Conservation (phyloP, 257 asterid genomes). For the Agastache rugosa region DNA sequence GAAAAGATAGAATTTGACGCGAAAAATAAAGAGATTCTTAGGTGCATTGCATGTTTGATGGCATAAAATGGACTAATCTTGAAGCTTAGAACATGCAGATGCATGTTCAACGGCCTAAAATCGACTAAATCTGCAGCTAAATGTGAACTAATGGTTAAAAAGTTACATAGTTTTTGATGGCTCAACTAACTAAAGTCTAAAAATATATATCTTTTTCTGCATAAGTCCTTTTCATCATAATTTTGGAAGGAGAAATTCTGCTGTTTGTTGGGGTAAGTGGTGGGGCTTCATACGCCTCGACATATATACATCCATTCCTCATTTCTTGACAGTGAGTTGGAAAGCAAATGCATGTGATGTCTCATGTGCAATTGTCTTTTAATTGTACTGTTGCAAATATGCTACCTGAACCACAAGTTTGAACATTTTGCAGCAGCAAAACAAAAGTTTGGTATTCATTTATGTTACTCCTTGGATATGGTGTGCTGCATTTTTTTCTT, state of each 20-base stretch:
- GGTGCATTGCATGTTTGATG: not conserved
- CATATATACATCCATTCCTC: conserved; percentile 40
- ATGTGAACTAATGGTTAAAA: not conserved
- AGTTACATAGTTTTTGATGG: not conserved
- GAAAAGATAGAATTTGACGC: not conserved
- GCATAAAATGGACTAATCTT: not conserved
- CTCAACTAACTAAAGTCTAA: too few relatives aligned
- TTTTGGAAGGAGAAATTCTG: conserved; percentile 23
- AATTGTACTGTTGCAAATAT: conserved; percentile 29
- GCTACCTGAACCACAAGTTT: conserved; percentile 25
- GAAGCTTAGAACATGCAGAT: not conserved
- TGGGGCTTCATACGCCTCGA: conserved; percentile 42
- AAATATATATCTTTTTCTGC: not conserved
- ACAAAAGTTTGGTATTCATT: conserved; percentile 33
- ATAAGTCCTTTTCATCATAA: conserved; percentile 23
- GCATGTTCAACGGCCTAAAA: not conserved
- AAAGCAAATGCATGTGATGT: conserved; percentile 52
- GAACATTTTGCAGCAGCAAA: conserved; percentile 8
- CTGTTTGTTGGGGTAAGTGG: conserved; percentile 44
- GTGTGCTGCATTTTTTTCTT: conserved; percentile 3
- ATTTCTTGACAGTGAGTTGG: conserved; percentile 42
- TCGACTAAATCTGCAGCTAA: not conserved
- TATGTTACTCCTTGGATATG: not conserved
- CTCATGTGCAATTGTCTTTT: conserved; percentile 55
- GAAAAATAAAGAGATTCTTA: not conserved